A percentile compares a stretch with the other conserved stretches of the same genome.
phyloP scores from a whole-genome alignment of 176 grass and related monocot genomes.

The Eragrostis nindensis region DNA sequence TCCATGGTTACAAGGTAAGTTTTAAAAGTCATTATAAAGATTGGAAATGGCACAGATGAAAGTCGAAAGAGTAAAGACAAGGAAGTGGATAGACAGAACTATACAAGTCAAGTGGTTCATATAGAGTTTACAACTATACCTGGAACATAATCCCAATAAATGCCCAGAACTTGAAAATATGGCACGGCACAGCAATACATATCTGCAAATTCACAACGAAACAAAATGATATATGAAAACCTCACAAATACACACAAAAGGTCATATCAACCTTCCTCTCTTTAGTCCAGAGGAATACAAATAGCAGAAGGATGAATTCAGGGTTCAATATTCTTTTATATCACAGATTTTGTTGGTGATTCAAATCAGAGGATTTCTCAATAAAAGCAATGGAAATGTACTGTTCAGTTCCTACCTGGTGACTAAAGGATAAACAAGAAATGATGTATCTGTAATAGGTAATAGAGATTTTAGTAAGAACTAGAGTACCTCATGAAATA shows the following conservation, averaged over 20 bases:
- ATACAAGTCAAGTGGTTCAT: neutral
- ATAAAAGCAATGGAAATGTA: constrained; percentile 13
- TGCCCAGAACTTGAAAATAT: constrained; percentile 98
- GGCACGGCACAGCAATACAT: constrained; percentile 87
- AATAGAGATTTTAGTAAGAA: constrained; percentile 3
- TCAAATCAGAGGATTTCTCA: constrained; percentile 23
- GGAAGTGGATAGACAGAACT: neutral
- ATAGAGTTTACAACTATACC: constrained; percentile 45
- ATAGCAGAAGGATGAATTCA: neutral
- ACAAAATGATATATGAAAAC: constrained; percentile 4
- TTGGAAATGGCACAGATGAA: neutral
- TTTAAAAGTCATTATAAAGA: neutral
- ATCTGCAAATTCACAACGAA: constrained; percentile 56
- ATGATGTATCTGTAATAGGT: neutral
- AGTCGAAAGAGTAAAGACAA: neutral
- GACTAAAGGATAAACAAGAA: neutral
- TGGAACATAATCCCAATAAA: constrained; percentile 93
- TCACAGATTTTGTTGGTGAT: neutral
- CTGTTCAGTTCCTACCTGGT: neutral
- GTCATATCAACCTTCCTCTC: neutral
- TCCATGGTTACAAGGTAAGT: neutral
- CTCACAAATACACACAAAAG: neutral
- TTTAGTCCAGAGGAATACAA: neutral
- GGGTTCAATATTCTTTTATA: neutral
- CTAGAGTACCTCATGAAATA: constrained; percentile 92